Base-by-base conservation (phyloP, 495 filamentous ascomycete genomes). In the Lasiosphaeriaceae sp. region DNA sequence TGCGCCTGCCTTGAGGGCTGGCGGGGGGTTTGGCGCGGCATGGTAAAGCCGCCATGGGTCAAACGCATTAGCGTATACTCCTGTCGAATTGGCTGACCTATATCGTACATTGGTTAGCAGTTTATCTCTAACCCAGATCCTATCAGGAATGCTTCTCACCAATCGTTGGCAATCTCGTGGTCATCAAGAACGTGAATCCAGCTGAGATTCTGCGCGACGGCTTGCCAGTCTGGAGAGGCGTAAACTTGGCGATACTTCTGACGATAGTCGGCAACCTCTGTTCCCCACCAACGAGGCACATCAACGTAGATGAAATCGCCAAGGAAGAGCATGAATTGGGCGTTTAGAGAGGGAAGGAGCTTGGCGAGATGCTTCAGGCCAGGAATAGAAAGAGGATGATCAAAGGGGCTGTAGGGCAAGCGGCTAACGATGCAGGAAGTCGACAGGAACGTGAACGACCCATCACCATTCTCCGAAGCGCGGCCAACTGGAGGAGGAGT, bases 291-390 rank as follows among this genome's bases (percentile, higher is more conserved):
- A 26, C 82, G 77, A 0, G 94, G 94, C 0, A 97, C 90, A 56
- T 98, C 94, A 58, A 95, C 86, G 68, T 98, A 98, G 68, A 98
- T 96, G 69, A 97, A 98, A 67, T 98, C 94, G n/a, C 93, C 94
- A 0, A 98, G 83, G 77, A 98, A 98, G 22, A 98, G 81, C 92
- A 98, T 97, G 61, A 98, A 97, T 54, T 86, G 84, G 0, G 90
- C 80, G 22, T 83, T 75, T 4, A 93, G 72, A 5, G 72, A 66
- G 2, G 86, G 85, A 5, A 94, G 69, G 34, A 82, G 69, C 47
- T 83, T 81, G 19, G 83, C 81, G 64, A 93, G 76, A 56, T 88
- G 77, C 56, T 81, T 80, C 61, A 97, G 79, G 1, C 94, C 94
- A 0, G 85, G 85, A 43, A 97, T 86, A 11, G 85, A 79, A 2